Conservation (phyloP, 768 basidiomycete genomes). For the Naematelia encephala region DNA sequence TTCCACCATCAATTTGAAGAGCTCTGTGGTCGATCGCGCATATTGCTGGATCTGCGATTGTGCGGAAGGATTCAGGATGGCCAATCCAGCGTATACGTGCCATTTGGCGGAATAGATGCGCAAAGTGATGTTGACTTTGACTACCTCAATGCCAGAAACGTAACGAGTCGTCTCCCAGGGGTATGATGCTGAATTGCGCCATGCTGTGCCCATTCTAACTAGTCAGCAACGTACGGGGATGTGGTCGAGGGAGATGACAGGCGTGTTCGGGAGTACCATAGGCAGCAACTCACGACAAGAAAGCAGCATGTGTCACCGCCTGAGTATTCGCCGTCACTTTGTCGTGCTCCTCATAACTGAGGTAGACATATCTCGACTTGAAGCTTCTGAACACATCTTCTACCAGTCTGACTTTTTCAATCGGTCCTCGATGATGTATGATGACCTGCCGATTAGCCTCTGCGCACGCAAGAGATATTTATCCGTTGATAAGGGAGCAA, state of each 20-base stretch:
- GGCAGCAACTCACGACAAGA: constrained; percentile 66
- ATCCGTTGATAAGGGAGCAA: too few species aligned
- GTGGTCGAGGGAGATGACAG: too few species aligned
- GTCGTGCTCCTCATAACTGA: constrained; percentile 96
- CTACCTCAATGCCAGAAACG: constrained; percentile 94
- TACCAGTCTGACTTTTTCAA: constrained; percentile 69
- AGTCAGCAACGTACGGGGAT: too few species aligned
- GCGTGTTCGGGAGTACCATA: neutral
- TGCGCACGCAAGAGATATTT: too few species aligned
- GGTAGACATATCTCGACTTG: constrained; percentile 78
- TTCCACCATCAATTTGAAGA: constrained; percentile 93
- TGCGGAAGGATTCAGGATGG: constrained; percentile 91
- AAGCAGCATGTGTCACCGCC: constrained; percentile 96
- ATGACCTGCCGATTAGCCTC: constrained; percentile 77
- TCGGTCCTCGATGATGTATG: constrained; percentile 77
- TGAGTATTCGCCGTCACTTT: constrained; percentile 96
- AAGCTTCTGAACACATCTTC: constrained; percentile 78
- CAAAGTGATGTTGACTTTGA: constrained; percentile 93
- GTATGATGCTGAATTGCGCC: constrained; percentile 71
- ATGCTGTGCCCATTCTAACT: constrained; percentile 93
- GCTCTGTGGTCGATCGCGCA: constrained; percentile 74
- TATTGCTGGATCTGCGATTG: constrained; percentile 85
- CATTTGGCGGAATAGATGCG: constrained; percentile 96
- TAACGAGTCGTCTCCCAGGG: constrained; percentile 94
- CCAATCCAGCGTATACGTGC: constrained; percentile 99